These are phyloP conservation scores for Haplosporangium sp. DNA, from an alignment of 371 early-diverging fungal genomes.

Conservation along the genomic window DNA sequence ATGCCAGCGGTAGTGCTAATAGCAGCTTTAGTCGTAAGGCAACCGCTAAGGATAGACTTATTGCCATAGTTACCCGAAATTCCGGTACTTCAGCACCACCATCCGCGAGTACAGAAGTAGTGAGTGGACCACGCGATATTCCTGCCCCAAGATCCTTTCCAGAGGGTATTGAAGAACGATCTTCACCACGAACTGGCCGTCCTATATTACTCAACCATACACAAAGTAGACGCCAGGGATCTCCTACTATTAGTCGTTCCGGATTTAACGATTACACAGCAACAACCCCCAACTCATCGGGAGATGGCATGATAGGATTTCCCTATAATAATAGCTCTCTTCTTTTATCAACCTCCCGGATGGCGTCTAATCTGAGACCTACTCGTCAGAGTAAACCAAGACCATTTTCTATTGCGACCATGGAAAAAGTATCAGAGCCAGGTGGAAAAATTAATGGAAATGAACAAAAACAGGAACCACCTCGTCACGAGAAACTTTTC, in stretches of 20 bases:
- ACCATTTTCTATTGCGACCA: conserved; percentile 41
- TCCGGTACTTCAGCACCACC: conserved; percentile 14
- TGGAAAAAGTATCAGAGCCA: conserved; percentile 30
- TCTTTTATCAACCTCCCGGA: conserved; percentile 19
- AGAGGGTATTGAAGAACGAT: conserved; percentile 18
- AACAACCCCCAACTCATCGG: background rate
- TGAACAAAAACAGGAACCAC: background rate
- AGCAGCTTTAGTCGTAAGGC: conserved; percentile 21
- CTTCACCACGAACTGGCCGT: conserved; percentile 4
- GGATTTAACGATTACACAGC: conserved; percentile 4
- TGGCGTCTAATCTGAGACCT: conserved; percentile 1
- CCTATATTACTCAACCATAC: conserved; percentile 27
- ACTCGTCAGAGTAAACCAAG: conserved; percentile 22
- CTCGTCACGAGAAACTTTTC: conserved; percentile 1
- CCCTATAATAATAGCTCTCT: conserved; percentile 53
- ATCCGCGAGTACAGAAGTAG: background rate
- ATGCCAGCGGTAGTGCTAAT: conserved; percentile 5
- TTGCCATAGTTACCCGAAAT: conserved; percentile 28
- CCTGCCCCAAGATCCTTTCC: background rate
- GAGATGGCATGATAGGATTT: conserved; percentile 36
- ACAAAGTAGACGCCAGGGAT: conserved; percentile 25
- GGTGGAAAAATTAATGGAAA: background rate
- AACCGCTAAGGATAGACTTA: conserved; percentile 33
- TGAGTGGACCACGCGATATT: background rate
- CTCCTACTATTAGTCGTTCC: conserved; percentile 22